These are phyloP conservation scores for Fragilaria crotonensis DNA, from an alignment of 108 stramenopile species.

Conservation along the genomic window DNA sequence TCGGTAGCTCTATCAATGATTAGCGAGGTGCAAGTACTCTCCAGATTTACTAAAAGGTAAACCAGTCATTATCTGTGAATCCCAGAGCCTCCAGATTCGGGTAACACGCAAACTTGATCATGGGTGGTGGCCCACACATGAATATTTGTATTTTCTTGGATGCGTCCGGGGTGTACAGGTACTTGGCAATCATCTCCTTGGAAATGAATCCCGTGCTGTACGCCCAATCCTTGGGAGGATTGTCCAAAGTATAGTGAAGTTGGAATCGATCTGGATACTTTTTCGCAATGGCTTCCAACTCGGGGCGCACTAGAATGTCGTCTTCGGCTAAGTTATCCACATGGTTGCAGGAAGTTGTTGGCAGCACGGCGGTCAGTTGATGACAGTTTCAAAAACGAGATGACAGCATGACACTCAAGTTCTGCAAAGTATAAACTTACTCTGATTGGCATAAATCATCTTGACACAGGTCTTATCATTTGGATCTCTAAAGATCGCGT, in stretches of 20 bases:
- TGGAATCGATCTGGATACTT: conserved; percentile 70
- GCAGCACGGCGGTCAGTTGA: no score
- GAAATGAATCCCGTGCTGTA: conserved; percentile 88
- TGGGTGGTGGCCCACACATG: conserved; percentile 99
- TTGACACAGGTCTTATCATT: conserved; percentile 44
- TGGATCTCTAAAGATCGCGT: conserved; percentile 68
- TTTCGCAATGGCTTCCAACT: conserved; percentile 71
- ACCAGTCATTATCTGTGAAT: conserved; percentile 72
- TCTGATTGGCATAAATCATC: conserved; percentile 84
- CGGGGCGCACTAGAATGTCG: conserved; percentile 89
- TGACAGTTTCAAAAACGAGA: no score
- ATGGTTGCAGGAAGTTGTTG: conserved; percentile 44
- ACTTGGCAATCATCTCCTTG: conserved; percentile 81
- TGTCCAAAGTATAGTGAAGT: conserved; percentile 90
- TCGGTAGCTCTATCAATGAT: no score
- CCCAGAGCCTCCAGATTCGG: conserved; percentile 89
- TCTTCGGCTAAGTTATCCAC: conserved; percentile 53
- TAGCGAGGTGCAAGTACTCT: no score
- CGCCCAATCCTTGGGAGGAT: conserved; percentile 66
- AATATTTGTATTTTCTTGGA: conserved; percentile 67
- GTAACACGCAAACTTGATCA: conserved; percentile 96
- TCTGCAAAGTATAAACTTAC: no score
- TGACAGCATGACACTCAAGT: not conserved
- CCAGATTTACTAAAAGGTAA: conserved; percentile 94
- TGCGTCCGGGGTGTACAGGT: conserved; percentile 40